Evolutionary conservation across 176 grass and related monocot genomes (phyloP), one percentile per base, ranked within the genome.

Genomic region (Elymus sibiricus): DNA sequence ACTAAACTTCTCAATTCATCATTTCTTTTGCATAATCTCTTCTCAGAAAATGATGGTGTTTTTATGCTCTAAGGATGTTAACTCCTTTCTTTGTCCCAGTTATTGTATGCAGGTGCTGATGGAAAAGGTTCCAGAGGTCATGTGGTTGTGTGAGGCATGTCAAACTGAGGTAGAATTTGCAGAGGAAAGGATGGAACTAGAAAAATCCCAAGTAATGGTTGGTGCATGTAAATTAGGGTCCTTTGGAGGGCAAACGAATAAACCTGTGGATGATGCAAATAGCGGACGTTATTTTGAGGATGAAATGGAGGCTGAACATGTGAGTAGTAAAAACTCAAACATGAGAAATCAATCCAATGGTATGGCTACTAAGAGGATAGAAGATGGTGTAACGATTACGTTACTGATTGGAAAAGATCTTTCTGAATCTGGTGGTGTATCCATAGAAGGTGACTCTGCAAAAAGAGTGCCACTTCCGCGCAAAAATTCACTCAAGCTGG

Each of bases 81-180:
- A 81, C 21, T 85, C 19, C 76, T 80, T 87, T 28, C 27, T 82
- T 83, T 89, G 79, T 35, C 84, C 63, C 85, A 99, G 97, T 86
- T 99, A 99, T 70, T 99, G 97, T 82, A 99, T 99, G 92, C 84
- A 73, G 55, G 67, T 93, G 71, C 91, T 87, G 88, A 86, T 92
- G 94, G 77, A 94, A 83, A 84, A 94, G 39, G 87, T 96, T 93
- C 97, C 97, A 76, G 88, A 92, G 79, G 80, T 87, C 79, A 85
- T 90, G 28, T 99, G 97, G 97, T 84, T 94, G 39, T 99, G 97
- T 77, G 97, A 99, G 96, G 92, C 92, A 83, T 99, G 97, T 56
- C 81, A 96, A 86, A 79, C 79, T 81, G 91, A 84, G 26, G 68
- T 91, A 77, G 86, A 86, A 79, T 65, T 78, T 88, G 82, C 82